Percentiles rank a stretch among this genome's conserved stretches.
phyloP scores from a whole-genome alignment of 306 rosid species.

The Lathyrus aphaca region DNA sequence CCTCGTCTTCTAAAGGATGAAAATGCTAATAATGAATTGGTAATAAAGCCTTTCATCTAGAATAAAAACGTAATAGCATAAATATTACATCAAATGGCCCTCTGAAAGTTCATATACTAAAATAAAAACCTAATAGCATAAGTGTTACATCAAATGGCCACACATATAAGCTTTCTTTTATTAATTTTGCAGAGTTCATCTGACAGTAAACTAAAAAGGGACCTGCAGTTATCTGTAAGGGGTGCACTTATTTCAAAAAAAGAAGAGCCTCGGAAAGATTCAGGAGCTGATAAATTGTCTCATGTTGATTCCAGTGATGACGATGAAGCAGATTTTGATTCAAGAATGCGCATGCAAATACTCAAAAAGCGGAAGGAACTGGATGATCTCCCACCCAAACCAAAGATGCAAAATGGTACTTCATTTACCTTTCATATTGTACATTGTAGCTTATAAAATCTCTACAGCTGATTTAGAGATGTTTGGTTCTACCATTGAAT shows the following conservation, averaged over 20 bases:
- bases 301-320: constrained; percentile 57
- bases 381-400: constrained; percentile 70
- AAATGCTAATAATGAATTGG: constrained; percentile 53
- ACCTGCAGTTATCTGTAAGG: constrained; percentile 78
- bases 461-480: constrained; percentile 32
- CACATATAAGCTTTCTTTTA: constrained; percentile 7
- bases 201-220: constrained; percentile 56
- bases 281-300: constrained; percentile 46
- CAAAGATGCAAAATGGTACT: constrained; percentile 63
- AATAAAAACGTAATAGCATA: constrained; percentile 12
- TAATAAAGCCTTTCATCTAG: constrained; percentile 38
- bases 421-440: constrained; percentile 25
- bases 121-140: constrained; percentile 13
- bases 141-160: constrained; percentile 5
- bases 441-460: constrained; percentile 33
- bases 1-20: constrained; percentile 90
- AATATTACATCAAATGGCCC: constrained; percentile 18
- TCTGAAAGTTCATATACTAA: constrained; percentile 22
- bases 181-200: constrained; percentile 54
- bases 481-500: constrained; percentile 30
- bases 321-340: constrained; percentile 79
- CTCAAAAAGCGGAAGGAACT: constrained; percentile 74
- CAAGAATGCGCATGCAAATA: constrained; percentile 86
- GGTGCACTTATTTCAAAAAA: constrained; percentile 78
- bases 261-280: constrained; percentile 61